A percentile compares a stretch with the other conserved stretches of the same genome.
phyloP scores from a whole-genome alignment of 805 yeast genomes.

The Candida pseudoglaebosa region DNA sequence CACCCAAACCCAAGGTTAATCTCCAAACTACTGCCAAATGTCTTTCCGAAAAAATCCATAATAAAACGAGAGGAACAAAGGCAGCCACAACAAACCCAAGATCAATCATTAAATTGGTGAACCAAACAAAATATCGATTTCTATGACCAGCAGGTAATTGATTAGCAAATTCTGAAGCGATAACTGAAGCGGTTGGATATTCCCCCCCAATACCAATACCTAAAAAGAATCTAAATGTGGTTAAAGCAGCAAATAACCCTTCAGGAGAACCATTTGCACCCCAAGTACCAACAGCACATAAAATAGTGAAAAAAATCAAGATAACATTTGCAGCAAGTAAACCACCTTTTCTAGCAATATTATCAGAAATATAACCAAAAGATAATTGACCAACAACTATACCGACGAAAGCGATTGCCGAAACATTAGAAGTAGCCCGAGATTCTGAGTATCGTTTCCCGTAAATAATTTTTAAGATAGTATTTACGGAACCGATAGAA shows the following conservation, averaged over 20 bases:
- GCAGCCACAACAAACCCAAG: slow-evolving; percentile 78
- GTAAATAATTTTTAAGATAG: slow-evolving; percentile 65
- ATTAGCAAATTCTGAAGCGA: slow-evolving; percentile 88
- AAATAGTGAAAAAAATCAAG: slow-evolving; percentile 71
- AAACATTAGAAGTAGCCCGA: slow-evolving; percentile 70
- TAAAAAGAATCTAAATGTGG: slow-evolving; percentile 79
- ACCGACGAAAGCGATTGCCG: slow-evolving; percentile 89
- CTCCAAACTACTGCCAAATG: slow-evolving; percentile 89
- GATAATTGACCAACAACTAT: slow-evolving; percentile 80
- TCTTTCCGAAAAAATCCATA: slow-evolving; percentile 73
- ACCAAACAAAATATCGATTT: slow-evolving; percentile 85
- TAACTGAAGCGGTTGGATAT: slow-evolving; percentile 90
- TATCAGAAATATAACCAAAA: slow-evolving; percentile 81
- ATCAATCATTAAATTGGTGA: slow-evolving; percentile 87
- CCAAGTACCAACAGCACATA: slow-evolving; percentile 80
- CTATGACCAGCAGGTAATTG: slow-evolving; percentile 75
- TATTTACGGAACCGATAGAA: slow-evolving; percentile 72
- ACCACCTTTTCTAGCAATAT: slow-evolving; percentile 73
- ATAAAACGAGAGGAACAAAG: slow-evolving; percentile 78
- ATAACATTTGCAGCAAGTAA: slow-evolving; percentile 77
- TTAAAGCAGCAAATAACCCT: slow-evolving; percentile 80
- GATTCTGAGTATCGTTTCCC: slow-evolving; percentile 60
- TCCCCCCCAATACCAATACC: slow-evolving; percentile 95
- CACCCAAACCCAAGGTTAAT: slow-evolving; percentile 84
- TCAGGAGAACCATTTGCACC: slow-evolving; percentile 65